Base-by-base conservation (phyloP, 2,329 filamentous ascomycete species). In the Penicillium crustosum region DNA sequence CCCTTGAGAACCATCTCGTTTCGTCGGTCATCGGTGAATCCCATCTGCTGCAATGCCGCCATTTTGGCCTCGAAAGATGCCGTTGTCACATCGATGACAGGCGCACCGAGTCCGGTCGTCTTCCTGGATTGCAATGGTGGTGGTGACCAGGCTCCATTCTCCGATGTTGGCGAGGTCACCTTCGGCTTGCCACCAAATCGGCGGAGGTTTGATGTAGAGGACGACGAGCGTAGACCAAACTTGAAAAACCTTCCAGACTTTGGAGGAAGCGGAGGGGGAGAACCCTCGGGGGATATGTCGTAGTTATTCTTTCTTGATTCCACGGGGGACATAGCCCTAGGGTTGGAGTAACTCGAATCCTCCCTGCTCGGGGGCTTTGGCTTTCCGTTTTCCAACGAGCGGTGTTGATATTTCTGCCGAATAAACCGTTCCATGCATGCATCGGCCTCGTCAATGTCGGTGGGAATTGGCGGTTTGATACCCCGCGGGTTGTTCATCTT, bases 361-460 rank as follows among this genome's bases (percentile, higher is more conserved):
- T 84, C 78, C 68, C 81, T 77, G 63, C 79, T 81, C 49, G 71
- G 75, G 19, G 76, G 77, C 59, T 77, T 76, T 35, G 71, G 78
- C 65, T 72, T 77, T 43, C 73, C 76, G 64, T 78, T 73, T 57
- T 79, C 78, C 62, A 85, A 81, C 15, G 81, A 77, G 57, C 82
- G 80, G 66, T 88, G 87, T 71, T 93, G 87, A 76, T 99, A 99
- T 76, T 99, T 99, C 70, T 93, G 88, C 60, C 93, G 84, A 66
- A 99, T 96, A 75, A 93, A 97, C 60, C 91, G 86, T 77, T 99
- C 94, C 89, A 99, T 94, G 29, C 90, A 91, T 12, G 90, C 89
- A 73, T 99, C 93, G 49, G 89, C 90, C 78, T 97, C 93, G 76
- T 99, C 94, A 39, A 86, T 86, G 70, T 97, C 94, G 66, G 96